Conservation (phyloP, 805 yeast genomes). For the Phaffomyces antillensis region DNA sequence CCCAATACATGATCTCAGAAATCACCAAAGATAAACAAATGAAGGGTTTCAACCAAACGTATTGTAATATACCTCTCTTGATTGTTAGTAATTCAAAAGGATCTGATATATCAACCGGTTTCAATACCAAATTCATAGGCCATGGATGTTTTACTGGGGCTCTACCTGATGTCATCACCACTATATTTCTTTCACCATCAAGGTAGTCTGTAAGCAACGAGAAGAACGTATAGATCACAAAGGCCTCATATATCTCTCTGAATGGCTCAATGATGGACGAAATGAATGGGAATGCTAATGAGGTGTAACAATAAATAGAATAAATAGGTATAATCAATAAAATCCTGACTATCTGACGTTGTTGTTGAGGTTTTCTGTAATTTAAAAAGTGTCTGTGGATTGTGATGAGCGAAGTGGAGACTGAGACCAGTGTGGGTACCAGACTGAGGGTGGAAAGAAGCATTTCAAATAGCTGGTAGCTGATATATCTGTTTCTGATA, state of each 20-base stretch:
- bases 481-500: background rate
- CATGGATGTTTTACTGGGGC: constrained; percentile 62
- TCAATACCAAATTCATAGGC: constrained; percentile 40
- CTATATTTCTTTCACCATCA: constrained; percentile 88
- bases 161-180: constrained; percentile 63
- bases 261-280: constrained; percentile 60
- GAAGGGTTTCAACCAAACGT: constrained; percentile 90
- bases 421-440: constrained; percentile 6
- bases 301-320: constrained; percentile 60
- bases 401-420: background rate
- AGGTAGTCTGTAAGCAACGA: constrained; percentile 72
- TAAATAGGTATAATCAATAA: constrained; percentile 77
- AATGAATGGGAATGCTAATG: constrained; percentile 39
- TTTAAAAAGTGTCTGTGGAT: constrained; percentile 52
- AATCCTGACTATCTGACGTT: constrained; percentile 76
- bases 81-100: constrained; percentile 70
- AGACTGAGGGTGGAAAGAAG: constrained; percentile 1
- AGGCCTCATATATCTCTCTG: constrained; percentile 90
- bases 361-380: constrained; percentile 86
- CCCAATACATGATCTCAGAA: constrained; percentile 40
- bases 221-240: constrained; percentile 90
- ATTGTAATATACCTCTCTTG: constrained; percentile 84
- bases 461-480: background rate
- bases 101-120: constrained; percentile 74
- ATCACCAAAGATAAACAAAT: constrained; percentile 51